Base-by-base conservation (phyloP, 768 basidiomycete genomes). In the Trametes cubensis region DNA sequence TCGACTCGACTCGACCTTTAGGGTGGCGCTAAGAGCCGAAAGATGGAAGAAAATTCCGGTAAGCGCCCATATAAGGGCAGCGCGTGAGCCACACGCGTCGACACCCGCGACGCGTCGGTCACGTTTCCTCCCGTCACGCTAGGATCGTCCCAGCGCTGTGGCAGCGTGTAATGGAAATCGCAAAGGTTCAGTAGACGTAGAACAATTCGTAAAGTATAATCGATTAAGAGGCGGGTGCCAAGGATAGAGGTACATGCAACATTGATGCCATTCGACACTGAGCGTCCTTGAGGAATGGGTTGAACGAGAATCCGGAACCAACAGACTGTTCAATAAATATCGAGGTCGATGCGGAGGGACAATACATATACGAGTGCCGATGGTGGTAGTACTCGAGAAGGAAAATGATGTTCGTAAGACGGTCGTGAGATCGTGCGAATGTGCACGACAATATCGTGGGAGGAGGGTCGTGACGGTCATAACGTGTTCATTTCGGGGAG, bases 401-500 rank as follows among this genome's bases (percentile, higher is more conserved):
- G 34, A 34, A 17, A 47, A 23, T 17, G 46, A 49, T n/a, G 56
- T 14, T 59, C 57, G 21, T 56, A 26, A 64, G 23, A 34, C 34
- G 39, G 58, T 66, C 65, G 53, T 66, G 25, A 49, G 20, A 30
- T 47, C 49, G 47, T 61, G 40, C 10, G 21, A 28, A 18, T 26
- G 39, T 7, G 11, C 7, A 21, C 44, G n/a, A 20, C n/a, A 8
- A 6, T 11, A 49, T 49, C 26, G 48, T 49, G 8, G 40, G 34
- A 34, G 2, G 34, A 2, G n/a, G 26, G 45, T 55, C 59, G 45
- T 60, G 51, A 50, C 25, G 52, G 54, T 46, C 52, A 41, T 52
- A 30, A 30, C n/a, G 28, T 34, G 34, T 49, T 60, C 58, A 63
- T 46, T 63, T 63, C 38, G 62, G 57, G 20, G 67, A 46, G 21